Evolutionary conservation across 73 alveolate genomes (phyloP), one percentile per base, ranked within the genome.

Genomic region (Stentor coeruleus): DNA sequence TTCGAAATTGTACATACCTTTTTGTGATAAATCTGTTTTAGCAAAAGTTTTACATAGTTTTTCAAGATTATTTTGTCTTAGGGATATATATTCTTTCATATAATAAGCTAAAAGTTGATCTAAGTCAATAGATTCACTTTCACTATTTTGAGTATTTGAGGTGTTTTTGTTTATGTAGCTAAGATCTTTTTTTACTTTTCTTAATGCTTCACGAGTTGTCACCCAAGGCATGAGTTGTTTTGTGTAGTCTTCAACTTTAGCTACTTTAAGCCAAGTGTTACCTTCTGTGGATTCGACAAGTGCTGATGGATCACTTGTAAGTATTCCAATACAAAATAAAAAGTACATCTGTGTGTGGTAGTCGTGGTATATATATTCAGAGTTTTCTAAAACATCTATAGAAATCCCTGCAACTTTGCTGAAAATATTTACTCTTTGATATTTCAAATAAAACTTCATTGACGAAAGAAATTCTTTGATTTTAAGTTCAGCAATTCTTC

Each of bases 401-500:
- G 38, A 59, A 59, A 59, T 59, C 3, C 77, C 77, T 20, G 77
- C 36, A 4, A 59, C 77, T 59, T 59, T 59, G 28, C 77, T 28
- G 30, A 59, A 59, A 4, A 85, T 28, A 79, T 79, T 4, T 20
- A 26, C 77, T 28, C 77, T 59, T 38, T 59, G 77, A 33, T 38
- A 59, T 55, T 90, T 90, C 87, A 82, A 59, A 76, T 90, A 87
- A 86, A 85, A 90, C 41, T 88, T 88, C 26, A 90, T 39, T 1
- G 91, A 82, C 49, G 88, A 57, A 2, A 90, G 82, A 76, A 90
- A 90, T 37, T 90, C 96, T 38, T 84, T 84, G 55, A 90, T 36
- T 81, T 87, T 90, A 11, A 87, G 77, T 59, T 90, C 93, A 39
- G 96, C 96, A n/a, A 90, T 59, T 74, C 96, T 76, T 55, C 96